Evolutionary conservation across 352 stramenopile genomes (phyloP).

Genomic region (Phytophthora megakarya): DNA sequence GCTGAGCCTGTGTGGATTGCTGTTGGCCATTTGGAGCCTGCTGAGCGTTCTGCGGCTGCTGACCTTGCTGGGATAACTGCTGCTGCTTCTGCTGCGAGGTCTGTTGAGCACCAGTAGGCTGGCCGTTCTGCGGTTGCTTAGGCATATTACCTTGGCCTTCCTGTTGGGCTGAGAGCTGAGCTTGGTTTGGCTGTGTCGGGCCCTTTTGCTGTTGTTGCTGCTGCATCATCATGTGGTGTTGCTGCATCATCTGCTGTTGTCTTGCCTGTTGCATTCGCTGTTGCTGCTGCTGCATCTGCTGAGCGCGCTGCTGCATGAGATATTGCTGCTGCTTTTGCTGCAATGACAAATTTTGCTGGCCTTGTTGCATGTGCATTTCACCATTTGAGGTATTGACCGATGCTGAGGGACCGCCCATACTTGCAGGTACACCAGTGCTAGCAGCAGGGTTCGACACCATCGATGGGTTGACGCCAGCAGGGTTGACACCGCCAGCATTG

Average conservation of each 20-base stretch:
- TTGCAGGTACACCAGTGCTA: conserved; percentile 21
- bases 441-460: conserved; percentile 14
- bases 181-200: conserved; percentile 19
- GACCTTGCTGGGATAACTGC: conserved; percentile 34
- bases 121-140: conserved; percentile 35
- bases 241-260: conserved; percentile 54
- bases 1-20: conserved; percentile 24
- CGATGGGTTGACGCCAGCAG: conserved; percentile 32
- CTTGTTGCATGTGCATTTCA: conserved; percentile 38
- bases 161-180: conserved; percentile 28
- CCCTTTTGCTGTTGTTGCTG: conserved; percentile 42
- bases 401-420: conserved; percentile 9
- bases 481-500: conserved; percentile 23
- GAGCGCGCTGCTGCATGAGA: conserved; percentile 54
- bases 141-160: conserved; percentile 30
- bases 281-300: conserved; percentile 64
- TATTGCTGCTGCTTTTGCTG: conserved; percentile 59
- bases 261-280: conserved; percentile 55
- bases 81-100: conserved; percentile 42
- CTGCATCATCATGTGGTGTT: conserved; percentile 43
- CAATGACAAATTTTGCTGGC: conserved; percentile 29
- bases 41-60: too few species aligned
- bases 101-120: conserved; percentile 21
- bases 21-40: conserved; percentile 31
- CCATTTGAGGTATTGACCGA: conserved; percentile 22